Conservation (phyloP, 2,329 filamentous ascomycete genomes). For the Beauveria asiatica region DNA sequence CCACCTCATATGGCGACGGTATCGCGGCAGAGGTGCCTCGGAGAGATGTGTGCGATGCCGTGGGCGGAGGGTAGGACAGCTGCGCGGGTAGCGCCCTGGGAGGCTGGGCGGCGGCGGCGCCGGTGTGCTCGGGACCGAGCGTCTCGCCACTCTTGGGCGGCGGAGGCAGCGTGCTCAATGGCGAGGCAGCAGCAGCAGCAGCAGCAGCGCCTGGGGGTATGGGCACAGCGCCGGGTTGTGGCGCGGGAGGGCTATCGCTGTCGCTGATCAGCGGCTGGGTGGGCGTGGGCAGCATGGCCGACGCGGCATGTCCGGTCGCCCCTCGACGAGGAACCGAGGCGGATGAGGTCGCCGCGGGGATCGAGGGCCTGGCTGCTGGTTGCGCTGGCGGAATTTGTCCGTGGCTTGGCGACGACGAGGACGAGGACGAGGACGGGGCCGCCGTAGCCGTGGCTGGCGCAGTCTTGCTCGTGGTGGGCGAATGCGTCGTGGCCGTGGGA, state of each 20-base stretch:
- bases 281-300: constrained; percentile 20
- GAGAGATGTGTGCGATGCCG: not conserved
- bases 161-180: constrained; percentile 30
- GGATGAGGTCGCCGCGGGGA: not conserved
- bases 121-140: constrained; percentile 12
- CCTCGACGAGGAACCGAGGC: not conserved
- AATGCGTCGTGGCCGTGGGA: constrained; percentile 31
- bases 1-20: constrained; percentile 12
- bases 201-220: constrained; percentile 23
- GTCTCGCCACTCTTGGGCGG: constrained; percentile 44
- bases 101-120: constrained; percentile 26
- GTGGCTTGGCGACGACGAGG: constrained; percentile 24
- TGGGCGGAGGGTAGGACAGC: not conserved
- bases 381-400: constrained; percentile 26
- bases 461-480: constrained; percentile 28
- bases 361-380: constrained; percentile 30
- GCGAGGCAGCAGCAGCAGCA: not conserved
- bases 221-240: constrained; percentile 50
- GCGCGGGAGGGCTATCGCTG: constrained; percentile 44
- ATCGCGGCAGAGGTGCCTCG: constrained; percentile 30
- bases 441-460: constrained; percentile 11
- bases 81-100: constrained; percentile 34
- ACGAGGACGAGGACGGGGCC: constrained; percentile 21
- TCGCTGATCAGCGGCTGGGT: constrained; percentile 29
- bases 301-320: constrained; percentile 35